Base-by-base conservation (phyloP, 2,329 filamentous ascomycete species). In the Fusarium sp. region DNA sequence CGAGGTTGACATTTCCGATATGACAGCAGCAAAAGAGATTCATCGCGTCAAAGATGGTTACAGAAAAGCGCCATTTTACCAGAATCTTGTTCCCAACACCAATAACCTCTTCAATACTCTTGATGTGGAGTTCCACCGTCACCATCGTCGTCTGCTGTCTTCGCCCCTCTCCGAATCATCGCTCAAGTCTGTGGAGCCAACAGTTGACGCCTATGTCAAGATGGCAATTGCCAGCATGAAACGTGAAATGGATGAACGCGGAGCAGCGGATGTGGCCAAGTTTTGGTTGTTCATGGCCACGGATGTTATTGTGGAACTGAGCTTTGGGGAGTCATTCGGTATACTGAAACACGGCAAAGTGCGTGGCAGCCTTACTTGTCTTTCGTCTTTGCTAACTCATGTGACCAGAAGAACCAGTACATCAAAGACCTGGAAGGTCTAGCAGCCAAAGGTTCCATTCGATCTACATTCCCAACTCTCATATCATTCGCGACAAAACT, bases 361-460 rank as follows among this genome's bases (percentile, higher is more conserved):
- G 10, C 3, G 26, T 48, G 5, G 4, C 14, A 24, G 17, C 3
- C 5, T n/a, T 2, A 5, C 41, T 6, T 6, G 8, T n/a, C 14
- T 33, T 33, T 33, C 2, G 0, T 20, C 4, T 12, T 36, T 26
- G 0, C 49, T 52, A 22, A 52, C 31, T 6, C 1, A 36, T 2
- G 4, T 52, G 18, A 4, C 9, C 13, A 52, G 31, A 36, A 36
- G 4, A 52, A 26, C 33, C 49, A 52, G n/a, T 36, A 36, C 2
- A 26, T 52, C 13, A 2, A 22, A 8, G 49, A 52, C 4, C 18
- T 52, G 0, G 49, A 52, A 36, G 49, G 49, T 6, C n/a, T 52
- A 15, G n/a, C 49, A 5, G 31, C 33, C 7, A 52, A 36, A 5
- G 49, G 49, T 6, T 36, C 49, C 4, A 52, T 52, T 36, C 17